Base-by-base conservation (phyloP, 192 early-diverging fungal species). In the Coemansia sp. region DNA sequence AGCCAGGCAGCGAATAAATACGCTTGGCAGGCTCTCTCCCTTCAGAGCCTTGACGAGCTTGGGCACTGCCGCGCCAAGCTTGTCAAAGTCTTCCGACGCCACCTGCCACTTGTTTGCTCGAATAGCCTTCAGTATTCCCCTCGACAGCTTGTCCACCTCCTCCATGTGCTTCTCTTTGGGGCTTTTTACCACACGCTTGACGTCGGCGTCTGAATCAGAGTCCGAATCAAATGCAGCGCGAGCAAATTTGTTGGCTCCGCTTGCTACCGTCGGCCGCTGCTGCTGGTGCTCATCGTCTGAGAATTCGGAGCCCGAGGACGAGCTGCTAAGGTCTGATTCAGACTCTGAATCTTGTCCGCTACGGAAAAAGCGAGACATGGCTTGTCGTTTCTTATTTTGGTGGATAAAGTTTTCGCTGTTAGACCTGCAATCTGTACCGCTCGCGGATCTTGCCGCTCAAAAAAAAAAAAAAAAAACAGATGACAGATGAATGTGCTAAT, bases 341-440 rank as follows among this genome's bases (percentile, higher is more conserved):
- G 85, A 86, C 21, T 74, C 77, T 29, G 82, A 80, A 32, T 67
- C 67, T 29, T 76, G 74, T 30, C 86, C 89, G 78, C 87, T 87
- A 56, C 88, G 88, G 86, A 95, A 95, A 72, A 95, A 95, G 72
- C 93, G 92, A 61, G 93, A 93, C 93, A 93, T 92, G 64, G 56
- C 84, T 65, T 27, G 30, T 67, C 53, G 30, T 60, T 68, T 53
- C 33, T 29, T 57, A 46, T 32, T 59, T 60, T 53, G 29, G 57
- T 42, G 62, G 25, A 27, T 22, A 7, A 20, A 22, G 53, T 22
- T n/a, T 20, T 54, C 53, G 21, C 7, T 54, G 53, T 27, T 54
- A 8, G 53, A 54, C 25, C 22, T 54, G 39, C 39, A 60, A 42
- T 23, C 25, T n/a, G 58, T 42, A 39, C 22, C 19, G 17, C n/a